phyloP scores from a whole-genome alignment of 2,329 filamentous ascomycete genomes.

The Aspergillus calidoustus region DNA sequence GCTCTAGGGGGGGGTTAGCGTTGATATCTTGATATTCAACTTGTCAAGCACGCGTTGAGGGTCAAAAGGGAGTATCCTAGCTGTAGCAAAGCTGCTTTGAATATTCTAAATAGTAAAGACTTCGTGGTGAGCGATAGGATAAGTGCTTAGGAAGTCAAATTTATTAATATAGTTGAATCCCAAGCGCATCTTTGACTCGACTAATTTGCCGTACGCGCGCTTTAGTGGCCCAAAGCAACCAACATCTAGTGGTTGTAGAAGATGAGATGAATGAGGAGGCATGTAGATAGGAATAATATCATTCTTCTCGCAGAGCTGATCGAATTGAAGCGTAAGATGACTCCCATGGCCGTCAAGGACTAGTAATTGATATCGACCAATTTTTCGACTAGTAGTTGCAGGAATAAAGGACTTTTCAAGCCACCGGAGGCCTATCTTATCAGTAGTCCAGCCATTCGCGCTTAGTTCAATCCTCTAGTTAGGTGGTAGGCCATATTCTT shows the following conservation, averaged over 20 bases:
- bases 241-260: not conserved
- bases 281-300: too few species aligned
- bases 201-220: not conserved
- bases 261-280: not conserved
- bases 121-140: not conserved
- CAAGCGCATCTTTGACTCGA: not conserved
- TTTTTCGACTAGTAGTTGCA: not conserved
- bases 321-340: slow-evolving; percentile 1
- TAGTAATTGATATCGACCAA: not conserved
- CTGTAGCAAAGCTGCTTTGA: too few species aligned
- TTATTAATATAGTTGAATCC: slow-evolving; percentile 2
- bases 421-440: not conserved
- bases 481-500: not conserved
- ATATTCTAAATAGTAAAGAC: too few species aligned
- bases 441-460: not conserved
- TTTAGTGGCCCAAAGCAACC: slow-evolving; percentile 1
- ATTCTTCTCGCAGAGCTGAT: too few species aligned
- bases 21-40: not conserved
- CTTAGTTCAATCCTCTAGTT: slow-evolving; percentile 1
- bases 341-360: not conserved
- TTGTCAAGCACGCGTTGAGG: too few species aligned
- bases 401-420: not conserved
- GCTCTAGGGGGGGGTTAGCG: not conserved
- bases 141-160: not conserved
- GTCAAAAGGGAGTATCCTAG: too few species aligned